phyloP scores from a whole-genome alignment of 257 asterid species.

The Asclepias syriaca region DNA sequence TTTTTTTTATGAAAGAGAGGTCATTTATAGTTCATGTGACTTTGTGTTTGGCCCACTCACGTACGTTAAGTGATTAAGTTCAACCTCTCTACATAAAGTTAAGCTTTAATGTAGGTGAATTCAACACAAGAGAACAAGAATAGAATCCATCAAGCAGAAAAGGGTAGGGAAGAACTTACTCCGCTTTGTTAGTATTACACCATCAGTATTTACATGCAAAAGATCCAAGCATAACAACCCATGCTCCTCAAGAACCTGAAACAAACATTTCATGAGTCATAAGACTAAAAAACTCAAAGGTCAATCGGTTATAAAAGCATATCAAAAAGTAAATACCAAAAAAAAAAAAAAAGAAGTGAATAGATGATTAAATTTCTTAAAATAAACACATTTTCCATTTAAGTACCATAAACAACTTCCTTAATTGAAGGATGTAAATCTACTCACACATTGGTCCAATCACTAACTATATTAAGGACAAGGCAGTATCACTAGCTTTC shows the following conservation, averaged over 20 bases:
- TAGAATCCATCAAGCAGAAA: background rate
- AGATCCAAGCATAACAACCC: conserved; percentile 69
- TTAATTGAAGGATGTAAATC: background rate
- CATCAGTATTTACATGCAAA: conserved; percentile 70
- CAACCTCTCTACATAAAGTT: no score
- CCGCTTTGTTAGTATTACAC: conserved; percentile 70
- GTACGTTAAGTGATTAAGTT: no score
- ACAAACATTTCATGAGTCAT: conserved; percentile 19
- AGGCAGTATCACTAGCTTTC: background rate
- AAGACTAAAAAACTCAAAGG: conserved; percentile 2
- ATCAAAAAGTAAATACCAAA: background rate
- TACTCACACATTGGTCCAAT: background rate
- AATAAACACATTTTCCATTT: background rate
- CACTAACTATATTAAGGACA: background rate
- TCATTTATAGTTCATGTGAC: no score
- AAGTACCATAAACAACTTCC: background rate
- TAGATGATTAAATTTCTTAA: background rate
- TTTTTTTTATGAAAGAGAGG: no score
- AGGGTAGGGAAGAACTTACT: conserved; percentile 45
- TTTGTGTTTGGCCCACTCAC: no score
- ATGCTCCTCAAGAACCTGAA: conserved; percentile 92
- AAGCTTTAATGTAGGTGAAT: no score
- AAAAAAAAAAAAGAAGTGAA: background rate
- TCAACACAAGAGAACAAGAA: background rate
- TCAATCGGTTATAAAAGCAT: background rate